Evolutionary conservation across 768 basidiomycete species (phyloP), one percentile per base, ranked within the genome.

Genomic region (Boletus coccyginus): DNA sequence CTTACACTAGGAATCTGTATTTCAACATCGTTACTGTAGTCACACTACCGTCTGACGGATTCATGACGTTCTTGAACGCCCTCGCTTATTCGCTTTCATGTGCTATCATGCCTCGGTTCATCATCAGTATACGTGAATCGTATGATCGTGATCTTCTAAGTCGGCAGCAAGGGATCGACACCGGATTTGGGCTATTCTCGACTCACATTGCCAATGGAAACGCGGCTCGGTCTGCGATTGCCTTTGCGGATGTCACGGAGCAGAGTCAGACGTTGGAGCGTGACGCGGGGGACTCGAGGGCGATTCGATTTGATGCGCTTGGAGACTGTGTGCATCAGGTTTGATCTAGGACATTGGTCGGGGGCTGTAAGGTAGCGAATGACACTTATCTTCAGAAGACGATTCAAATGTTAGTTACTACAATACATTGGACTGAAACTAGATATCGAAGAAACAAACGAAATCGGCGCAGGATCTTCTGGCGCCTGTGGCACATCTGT

Each of bases 81-180:
- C 3, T 55, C 21, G 29, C 24, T 19, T 55, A 43, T 27, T 21
- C 41, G 8, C 16, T 39, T 24, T 16, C 55, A 11, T 48, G 35
- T 24, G 31, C 39, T 17, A 27, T 53, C 24, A 60, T 61, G 17
- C 54, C 55, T 13, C 54, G 61, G 3, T 63, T 63, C 31, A 51
- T 63, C 42, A 52, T 63, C 9, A 47, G 32, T 12, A 41, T 63
- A 10, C 56, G 62, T 27, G 54, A 50, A 7, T 11, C 47, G 19
- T 50, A 41, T 38, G 32, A 50, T 7, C 36, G 27, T 7, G 50
- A 46, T 31, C 13, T 32, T 14, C 33, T 24, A 19, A 11, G 24
- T 11, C 33, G 27, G 14, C 19, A 35, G 21, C n/a, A 24, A 5
- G 54, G 52, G 2, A 46, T 63, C 7, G 61, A 63, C 19, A 51